Percentiles rank a stretch among this genome's conserved stretches.
These are phyloP conservation scores for Aquilaria malaccensis DNA, from an alignment of 345 rosid genomes.

Conservation along the genomic window DNA sequence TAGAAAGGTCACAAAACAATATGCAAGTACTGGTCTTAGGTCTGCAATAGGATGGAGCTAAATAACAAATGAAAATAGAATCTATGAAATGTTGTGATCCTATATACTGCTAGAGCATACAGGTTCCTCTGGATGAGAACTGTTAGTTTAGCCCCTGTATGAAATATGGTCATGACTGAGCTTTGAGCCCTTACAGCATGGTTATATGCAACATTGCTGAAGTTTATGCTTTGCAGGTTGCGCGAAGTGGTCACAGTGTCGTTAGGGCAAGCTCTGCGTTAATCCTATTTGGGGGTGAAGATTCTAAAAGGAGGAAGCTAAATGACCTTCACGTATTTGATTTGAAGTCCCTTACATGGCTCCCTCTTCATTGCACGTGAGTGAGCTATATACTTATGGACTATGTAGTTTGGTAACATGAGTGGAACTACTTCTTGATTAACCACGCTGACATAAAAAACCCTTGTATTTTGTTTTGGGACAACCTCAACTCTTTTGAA, in stretches of 20 bases:
- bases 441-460: conserved; percentile 5
- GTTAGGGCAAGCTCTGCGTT: conserved; percentile 76
- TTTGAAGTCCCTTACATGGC: conserved; percentile 92
- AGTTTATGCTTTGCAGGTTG: conserved; percentile 42
- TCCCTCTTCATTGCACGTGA: conserved; percentile 94
- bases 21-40: too few species aligned
- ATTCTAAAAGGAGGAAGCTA: conserved; percentile 79
- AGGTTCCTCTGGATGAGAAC: too few species aligned
- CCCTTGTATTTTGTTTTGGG: neutral
- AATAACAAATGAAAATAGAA: too few species aligned
- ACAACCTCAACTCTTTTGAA: neutral
- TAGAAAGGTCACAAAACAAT: too few species aligned
- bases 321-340: conserved; percentile 97
- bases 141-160: too few species aligned
- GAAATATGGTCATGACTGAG: too few species aligned
- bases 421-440: neutral
- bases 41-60: too few species aligned
- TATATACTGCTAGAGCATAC: too few species aligned
- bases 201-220: too few species aligned
- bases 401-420: neutral
- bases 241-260: conserved; percentile 89
- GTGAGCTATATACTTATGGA: conserved; percentile 15
- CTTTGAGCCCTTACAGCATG: too few species aligned
- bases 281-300: conserved; percentile 93
- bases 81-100: too few species aligned